Conservation (phyloP, 345 rosid genomes). For the Bruguiera gymnorhiza region DNA sequence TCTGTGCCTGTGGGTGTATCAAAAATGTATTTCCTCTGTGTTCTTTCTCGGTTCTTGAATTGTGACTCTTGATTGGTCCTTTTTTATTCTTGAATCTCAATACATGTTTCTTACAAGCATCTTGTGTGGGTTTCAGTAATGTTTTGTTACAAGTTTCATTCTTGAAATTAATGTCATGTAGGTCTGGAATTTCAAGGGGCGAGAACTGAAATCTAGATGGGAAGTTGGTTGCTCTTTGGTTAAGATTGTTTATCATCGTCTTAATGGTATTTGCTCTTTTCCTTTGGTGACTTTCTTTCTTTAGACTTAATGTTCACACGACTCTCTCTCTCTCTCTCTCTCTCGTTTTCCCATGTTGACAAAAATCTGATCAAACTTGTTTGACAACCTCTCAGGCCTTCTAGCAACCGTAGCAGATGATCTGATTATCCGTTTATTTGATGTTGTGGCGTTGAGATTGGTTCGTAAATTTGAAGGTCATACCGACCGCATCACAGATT, state of each 20-base stretch:
- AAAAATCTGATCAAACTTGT: constrained; percentile 13
- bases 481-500: constrained; percentile 75
- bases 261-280: constrained; percentile 47
- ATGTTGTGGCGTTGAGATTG: constrained; percentile 71
- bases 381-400: constrained; percentile 56
- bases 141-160: constrained; percentile 12
- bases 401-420: constrained; percentile 90
- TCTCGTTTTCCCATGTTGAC: not conserved
- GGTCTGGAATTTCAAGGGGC: constrained; percentile 96
- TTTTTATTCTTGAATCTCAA: not conserved
- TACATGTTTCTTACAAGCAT: not conserved
- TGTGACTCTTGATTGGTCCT: too few species aligned
- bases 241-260: constrained; percentile 71
- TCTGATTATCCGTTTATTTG: constrained; percentile 67
- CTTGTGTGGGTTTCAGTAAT: constrained; percentile 4
- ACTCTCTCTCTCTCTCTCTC: not conserved
- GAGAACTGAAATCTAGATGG: constrained; percentile 66
- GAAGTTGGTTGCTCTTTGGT: constrained; percentile 73
- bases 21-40: not conserved
- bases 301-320: not conserved
- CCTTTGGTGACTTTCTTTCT: not conserved
- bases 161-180: constrained; percentile 22
- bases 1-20: too few species aligned
- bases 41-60: not conserved
- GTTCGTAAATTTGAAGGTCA: constrained; percentile 97